These are phyloP conservation scores for Boletus barrowsii DNA, from an alignment of 768 basidiomycete species.

Conservation along the genomic window DNA sequence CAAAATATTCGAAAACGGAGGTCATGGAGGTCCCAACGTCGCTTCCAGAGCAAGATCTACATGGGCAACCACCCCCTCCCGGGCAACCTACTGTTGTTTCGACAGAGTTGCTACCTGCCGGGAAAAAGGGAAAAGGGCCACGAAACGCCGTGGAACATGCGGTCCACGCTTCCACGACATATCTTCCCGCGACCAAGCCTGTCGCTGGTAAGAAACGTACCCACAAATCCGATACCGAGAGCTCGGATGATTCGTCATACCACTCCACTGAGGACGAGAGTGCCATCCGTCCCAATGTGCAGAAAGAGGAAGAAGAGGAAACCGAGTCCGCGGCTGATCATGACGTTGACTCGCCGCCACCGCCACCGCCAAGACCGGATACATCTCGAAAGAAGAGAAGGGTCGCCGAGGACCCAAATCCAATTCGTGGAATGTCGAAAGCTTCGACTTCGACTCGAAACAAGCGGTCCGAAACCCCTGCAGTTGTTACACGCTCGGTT, in stretches of 20 bases:
- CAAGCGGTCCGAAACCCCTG: slow-evolving; percentile 26
- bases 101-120: slow-evolving; percentile 3
- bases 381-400: slow-evolving; percentile 47
- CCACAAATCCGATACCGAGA: slow-evolving; percentile 26
- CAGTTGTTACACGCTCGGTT: slow-evolving; percentile 32
- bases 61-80: slow-evolving; percentile 7
- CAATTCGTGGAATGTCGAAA: slow-evolving; percentile 23
- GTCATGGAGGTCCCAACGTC: slow-evolving; percentile 53
- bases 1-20: slow-evolving; percentile 24
- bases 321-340: slow-evolving; percentile 42
- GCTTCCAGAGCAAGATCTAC: slow-evolving; percentile 51
- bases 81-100: slow-evolving; percentile 5
- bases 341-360: slow-evolving; percentile 31
- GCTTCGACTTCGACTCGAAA: slow-evolving; percentile 25
- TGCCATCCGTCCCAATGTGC: slow-evolving; percentile 9
- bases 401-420: slow-evolving; percentile 31
- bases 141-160: not conserved
- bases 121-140: slow-evolving; percentile 2
- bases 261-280: slow-evolving; percentile 31
- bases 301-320: slow-evolving; percentile 36
- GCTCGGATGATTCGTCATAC: slow-evolving; percentile 14
- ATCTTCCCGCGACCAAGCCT: slow-evolving; percentile 5
- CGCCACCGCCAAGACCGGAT: slow-evolving; percentile 23
- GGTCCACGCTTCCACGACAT: slow-evolving; percentile 1
- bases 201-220: slow-evolving; percentile 20